A percentile compares a stretch with the other conserved stretches of the same genome.
Conservation (phyloP, 306 rosid species). For the Herpetospermum pedunculosum region DNA sequence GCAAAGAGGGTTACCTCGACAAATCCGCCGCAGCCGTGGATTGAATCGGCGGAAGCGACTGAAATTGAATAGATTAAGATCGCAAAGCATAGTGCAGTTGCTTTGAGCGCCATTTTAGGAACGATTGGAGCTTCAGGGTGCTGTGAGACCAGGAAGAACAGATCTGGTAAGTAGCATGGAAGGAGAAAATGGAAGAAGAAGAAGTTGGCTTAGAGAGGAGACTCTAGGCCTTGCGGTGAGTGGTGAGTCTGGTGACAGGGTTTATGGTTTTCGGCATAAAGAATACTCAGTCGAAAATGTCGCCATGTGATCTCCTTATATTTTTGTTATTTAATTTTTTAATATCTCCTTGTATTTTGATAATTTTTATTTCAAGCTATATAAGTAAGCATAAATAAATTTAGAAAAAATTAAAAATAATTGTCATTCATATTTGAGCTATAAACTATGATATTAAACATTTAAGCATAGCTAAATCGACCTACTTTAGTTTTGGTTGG, state of each 20-base stretch:
- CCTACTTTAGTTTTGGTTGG: no score
- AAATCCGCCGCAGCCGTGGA: conserved; percentile 68
- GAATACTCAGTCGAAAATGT: background rate
- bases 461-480: no score
- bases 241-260: background rate
- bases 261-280: background rate
- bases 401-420: no score
- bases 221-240: background rate
- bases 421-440: no score
- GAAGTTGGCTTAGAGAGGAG: background rate
- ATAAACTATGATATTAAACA: no score
- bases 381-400: no score
- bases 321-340: no score
- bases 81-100: background rate
- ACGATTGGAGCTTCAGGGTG: background rate
- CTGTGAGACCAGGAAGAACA: background rate
- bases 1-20: conserved; percentile 31
- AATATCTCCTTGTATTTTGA: no score
- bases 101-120: background rate
- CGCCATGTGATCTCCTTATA: background rate
- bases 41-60: conserved; percentile 50
- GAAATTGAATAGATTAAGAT: conserved; percentile 27
- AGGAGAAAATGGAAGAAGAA: background rate
- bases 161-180: conserved; percentile 11
- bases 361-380: no score